phyloP scores from a whole-genome alignment of 768 basidiomycete genomes.

The Podaxis mareebaensis region DNA sequence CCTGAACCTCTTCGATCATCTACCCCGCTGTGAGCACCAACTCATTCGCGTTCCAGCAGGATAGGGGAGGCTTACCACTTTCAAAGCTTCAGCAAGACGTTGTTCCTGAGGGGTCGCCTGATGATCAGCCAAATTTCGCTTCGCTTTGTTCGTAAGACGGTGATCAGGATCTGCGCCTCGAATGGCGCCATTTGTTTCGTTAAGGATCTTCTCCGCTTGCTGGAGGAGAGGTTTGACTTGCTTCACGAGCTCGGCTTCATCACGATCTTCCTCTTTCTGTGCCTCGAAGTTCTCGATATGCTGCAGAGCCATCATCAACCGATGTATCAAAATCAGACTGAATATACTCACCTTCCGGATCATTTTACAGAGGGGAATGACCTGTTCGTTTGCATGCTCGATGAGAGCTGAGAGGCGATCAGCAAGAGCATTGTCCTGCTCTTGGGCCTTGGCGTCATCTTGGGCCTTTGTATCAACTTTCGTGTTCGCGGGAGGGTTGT shows the following conservation, averaged over 20 bases:
- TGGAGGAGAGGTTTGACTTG: constrained; percentile 36
- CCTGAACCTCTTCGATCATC: constrained; percentile 37
- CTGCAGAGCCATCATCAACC: constrained; percentile 18
- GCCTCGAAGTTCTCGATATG: constrained; percentile 36
- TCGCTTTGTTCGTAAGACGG: constrained; percentile 33
- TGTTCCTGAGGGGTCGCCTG: constrained; percentile 39
- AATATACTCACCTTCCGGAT: constrained; percentile 32
- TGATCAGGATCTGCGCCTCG: constrained; percentile 39
- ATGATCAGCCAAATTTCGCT: constrained; percentile 35
- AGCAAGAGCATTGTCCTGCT: constrained; percentile 31
- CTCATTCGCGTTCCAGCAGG: background rate
- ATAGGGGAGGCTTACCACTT: constrained; percentile 27
- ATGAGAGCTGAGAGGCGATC: constrained; percentile 35
- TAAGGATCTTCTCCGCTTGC: constrained; percentile 37
- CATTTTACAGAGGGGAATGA: constrained; percentile 33
- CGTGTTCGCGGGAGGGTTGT: background rate
- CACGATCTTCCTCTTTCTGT: constrained; percentile 35
- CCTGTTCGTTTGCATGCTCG: constrained; percentile 33
- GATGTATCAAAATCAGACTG: background rate
- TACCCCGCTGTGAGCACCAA: constrained; percentile 7
- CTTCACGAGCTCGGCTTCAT: constrained; percentile 34
- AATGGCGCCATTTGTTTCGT: constrained; percentile 37
- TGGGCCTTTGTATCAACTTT: background rate
- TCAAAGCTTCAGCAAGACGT: constrained; percentile 37
- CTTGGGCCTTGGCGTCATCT: constrained; percentile 23